These are phyloP conservation scores for Paraphaeosphaeria minitans DNA, from an alignment of 2,329 filamentous ascomycete species.

Conservation along the genomic window DNA sequence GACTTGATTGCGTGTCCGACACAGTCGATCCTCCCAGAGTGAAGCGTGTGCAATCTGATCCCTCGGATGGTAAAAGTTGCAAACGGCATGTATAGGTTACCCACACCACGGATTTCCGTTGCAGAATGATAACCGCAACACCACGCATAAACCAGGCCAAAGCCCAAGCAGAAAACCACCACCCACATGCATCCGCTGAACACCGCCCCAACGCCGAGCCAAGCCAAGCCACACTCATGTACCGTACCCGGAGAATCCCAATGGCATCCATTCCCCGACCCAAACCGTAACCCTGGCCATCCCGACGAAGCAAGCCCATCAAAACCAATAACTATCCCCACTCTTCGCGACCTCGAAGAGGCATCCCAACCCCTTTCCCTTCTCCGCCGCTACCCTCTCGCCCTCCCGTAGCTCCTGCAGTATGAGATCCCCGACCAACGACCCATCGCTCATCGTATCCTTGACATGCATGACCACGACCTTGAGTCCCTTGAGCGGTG, in stretches of 20 bases:
- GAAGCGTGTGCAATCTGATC: no score
- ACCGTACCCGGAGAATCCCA: neutral
- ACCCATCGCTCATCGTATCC: constrained; percentile 77
- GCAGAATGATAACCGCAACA: neutral
- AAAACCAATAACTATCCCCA: constrained; percentile 63
- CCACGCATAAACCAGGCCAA: neutral
- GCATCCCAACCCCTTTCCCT: constrained; percentile 71
- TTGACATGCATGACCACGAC: constrained; percentile 95
- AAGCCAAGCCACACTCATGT: neutral
- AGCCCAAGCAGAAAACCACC: neutral
- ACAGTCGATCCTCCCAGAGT: no score
- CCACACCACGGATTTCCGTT: neutral
- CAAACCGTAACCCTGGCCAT: neutral
- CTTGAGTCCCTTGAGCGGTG: constrained; percentile 72
- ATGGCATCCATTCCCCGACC: neutral
- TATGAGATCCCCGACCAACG: constrained; percentile 68
- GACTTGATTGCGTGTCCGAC: no score
- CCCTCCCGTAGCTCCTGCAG: constrained; percentile 69
- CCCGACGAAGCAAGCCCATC: neutral
- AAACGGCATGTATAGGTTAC: neutral
- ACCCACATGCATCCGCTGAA: neutral
- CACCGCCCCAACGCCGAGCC: neutral
- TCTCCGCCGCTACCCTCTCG: constrained; percentile 54
- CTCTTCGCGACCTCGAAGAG: constrained; percentile 74
- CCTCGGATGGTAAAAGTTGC: neutral